Conservation (phyloP, 1,284 basidiomycete genomes). For the Fomitopsis pinicola region DNA sequence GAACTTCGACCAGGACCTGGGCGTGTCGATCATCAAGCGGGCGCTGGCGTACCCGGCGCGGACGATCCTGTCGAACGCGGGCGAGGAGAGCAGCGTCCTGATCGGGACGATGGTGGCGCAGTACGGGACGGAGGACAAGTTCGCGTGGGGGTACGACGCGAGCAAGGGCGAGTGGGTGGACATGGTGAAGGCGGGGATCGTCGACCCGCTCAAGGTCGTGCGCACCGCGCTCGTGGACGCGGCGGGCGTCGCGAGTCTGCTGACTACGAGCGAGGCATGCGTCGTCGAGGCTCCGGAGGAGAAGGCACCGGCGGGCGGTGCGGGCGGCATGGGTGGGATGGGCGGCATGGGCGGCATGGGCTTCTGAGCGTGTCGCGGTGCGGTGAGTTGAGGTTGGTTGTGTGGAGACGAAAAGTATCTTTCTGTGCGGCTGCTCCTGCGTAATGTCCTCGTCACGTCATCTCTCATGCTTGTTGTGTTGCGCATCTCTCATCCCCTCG, state of each 20-base stretch:
- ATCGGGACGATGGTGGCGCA: conserved; percentile 80
- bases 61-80: conserved; percentile 92
- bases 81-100: conserved; percentile 92
- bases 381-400: too few species aligned
- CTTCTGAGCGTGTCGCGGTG: conserved; percentile 25
- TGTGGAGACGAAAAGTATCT: not conserved
- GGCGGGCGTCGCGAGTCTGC: conserved; percentile 79
- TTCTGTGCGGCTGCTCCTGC: not conserved
- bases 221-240: conserved; percentile 90
- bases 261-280: conserved; percentile 92
- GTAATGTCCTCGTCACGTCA: not conserved
- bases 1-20: conserved; percentile 99
- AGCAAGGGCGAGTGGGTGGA: conserved; percentile 89
- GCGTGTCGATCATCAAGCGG: conserved; percentile 89
- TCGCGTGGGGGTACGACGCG: conserved; percentile 90
- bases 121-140: conserved; percentile 66
- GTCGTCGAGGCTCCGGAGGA: conserved; percentile 92
- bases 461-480: not conserved
- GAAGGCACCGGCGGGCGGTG: conserved; percentile 53
- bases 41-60: conserved; percentile 84
- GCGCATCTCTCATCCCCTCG: not conserved
- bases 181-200: conserved; percentile 92
- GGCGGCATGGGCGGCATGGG: conserved; percentile 38
- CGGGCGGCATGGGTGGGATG: conserved; percentile 65
- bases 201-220: conserved; percentile 93